A percentile compares a stretch with the other conserved stretches of the same genome.
These are phyloP conservation scores for Ailanthus altissimus DNA, from an alignment of 345 rosid species.

Conservation along the genomic window DNA sequence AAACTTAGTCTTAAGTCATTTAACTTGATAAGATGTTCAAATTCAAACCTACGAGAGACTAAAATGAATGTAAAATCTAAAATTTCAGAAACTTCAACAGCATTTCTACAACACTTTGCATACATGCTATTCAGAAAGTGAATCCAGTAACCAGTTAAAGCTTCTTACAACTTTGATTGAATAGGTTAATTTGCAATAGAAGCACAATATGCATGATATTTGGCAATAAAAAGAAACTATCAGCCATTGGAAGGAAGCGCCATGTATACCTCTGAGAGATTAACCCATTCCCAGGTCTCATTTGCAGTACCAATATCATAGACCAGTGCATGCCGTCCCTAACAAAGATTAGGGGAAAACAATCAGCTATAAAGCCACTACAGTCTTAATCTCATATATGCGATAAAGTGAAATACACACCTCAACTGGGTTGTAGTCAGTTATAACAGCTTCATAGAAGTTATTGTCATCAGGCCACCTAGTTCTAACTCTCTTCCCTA, in stretches of 20 bases:
- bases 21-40: neutral
- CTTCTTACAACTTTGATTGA: neutral
- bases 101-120: neutral
- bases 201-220: constrained; percentile 3
- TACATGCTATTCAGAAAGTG: neutral
- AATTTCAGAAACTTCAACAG: neutral
- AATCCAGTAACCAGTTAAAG: neutral
- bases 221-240: constrained; percentile 1
- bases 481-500: constrained; percentile 78
- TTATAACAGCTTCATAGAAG: constrained; percentile 86
- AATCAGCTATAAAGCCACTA: constrained; percentile 5
- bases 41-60: neutral
- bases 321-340: constrained; percentile 87
- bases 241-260: constrained; percentile 3
- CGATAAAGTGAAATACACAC: constrained; percentile 37
- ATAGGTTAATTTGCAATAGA: constrained; percentile 2
- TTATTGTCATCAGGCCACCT: constrained; percentile 96
- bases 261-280: constrained; percentile 66
- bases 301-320: constrained; percentile 67
- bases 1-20: neutral
- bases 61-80: neutral
- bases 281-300: constrained; percentile 98
- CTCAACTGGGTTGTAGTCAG: constrained; percentile 61
- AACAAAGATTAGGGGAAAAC: constrained; percentile 19
- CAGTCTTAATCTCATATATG: constrained; percentile 12